Base-by-base conservation (phyloP, 1,139 yeast species). In the Yamadazyma aaseri region DNA sequence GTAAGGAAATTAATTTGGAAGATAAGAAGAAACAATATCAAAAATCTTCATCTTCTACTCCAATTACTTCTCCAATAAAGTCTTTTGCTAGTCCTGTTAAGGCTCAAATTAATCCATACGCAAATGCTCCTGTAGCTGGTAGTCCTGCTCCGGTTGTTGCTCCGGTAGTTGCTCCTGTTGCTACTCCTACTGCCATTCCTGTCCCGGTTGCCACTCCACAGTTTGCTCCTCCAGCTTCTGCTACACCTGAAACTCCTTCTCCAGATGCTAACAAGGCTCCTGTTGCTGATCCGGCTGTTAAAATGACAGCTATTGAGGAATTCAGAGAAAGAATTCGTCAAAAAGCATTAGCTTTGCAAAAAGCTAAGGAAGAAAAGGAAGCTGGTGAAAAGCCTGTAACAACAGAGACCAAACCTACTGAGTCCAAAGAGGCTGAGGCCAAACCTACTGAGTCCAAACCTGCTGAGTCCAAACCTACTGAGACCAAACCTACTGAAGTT, bases 1-100 rank as follows among this genome's bases (percentile, higher is more conserved):
- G 76, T n/a, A 67, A 62, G 41, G 69, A 60, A 29, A 62, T 69
- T 33, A 72, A 69, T 44, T 65, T 67, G 43, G 74, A 69, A 36
- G 73, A 65, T 32, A 65, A 65, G 53, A 66, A 63, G 50, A 61
- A 56, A 48, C 46, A 41, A 25, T 36, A 38, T 10, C 38, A 46
- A 41, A 26, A 36, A 34, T 35, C 49, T 30, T 46, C 49, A 5
- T 32, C 50, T 20, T 50, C 51, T 17, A 36, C 52, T 13, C 42
- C 54, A 17, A 40, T 50, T 17, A 32, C 48, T 13, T 49, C 60
- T 4, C 44, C 54, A 6, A 27, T 30, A 7, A 41, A 38, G 29
- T 21, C 40, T 9, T 33, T 39, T 36, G 42, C 47, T 11, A 40
- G 42, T 21, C 47, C 51, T 5, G 42, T 48, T n/a, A 42, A 34